Percentiles rank a stretch among this genome's conserved stretches.
Evolutionary conservation across 208 protist species (phyloP).

Genomic region (Wallacemonas rigidus): DNA sequence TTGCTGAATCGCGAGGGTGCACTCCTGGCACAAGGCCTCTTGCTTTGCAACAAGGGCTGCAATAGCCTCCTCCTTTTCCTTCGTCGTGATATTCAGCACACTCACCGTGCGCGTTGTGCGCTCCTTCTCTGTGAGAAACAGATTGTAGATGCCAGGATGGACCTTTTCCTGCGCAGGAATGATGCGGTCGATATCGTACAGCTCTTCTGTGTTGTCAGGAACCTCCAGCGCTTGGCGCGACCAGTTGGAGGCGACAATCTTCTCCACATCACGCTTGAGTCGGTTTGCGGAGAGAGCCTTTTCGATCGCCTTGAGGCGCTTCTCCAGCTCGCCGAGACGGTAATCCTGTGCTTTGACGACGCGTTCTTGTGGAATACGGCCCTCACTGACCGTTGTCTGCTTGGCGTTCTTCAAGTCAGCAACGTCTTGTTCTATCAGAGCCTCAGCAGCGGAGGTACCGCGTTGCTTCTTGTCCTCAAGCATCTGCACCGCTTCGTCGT

Average conservation of each 20-base stretch:
- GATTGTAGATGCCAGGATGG: constrained; percentile 84
- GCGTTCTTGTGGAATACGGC: constrained; percentile 73
- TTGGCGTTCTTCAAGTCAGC: constrained; percentile 51
- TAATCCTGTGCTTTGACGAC: constrained; percentile 90
- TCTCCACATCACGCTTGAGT: constrained; percentile 57
- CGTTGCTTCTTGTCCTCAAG: constrained; percentile 43
- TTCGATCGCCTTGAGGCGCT: constrained; percentile 64
- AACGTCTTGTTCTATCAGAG: constrained; percentile 63
- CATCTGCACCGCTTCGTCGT: constrained; percentile 48
- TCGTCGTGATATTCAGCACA: constrained; percentile 62
- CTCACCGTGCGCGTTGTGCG: constrained; percentile 61
- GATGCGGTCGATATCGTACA: constrained; percentile 84
- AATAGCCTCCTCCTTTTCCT: constrained; percentile 82
- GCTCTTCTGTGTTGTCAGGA: constrained; percentile 43
- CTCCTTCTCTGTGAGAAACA: constrained; percentile 82
- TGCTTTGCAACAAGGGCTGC: constrained; percentile 54
- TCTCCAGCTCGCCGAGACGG: constrained; percentile 76
- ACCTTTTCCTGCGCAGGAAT: constrained; percentile 84
- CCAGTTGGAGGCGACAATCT: constrained; percentile 62
- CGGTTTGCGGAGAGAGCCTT: constrained; percentile 62
- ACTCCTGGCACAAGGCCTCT: constrained; percentile 58
- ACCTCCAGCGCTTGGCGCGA: constrained; percentile 44
- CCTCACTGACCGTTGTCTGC: constrained; percentile 51
- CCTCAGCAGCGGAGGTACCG: constrained; percentile 40
- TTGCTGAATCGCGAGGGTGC: constrained; percentile 68